Conservation (phyloP, 805 yeast genomes). For the Kuraishia hungarica region DNA sequence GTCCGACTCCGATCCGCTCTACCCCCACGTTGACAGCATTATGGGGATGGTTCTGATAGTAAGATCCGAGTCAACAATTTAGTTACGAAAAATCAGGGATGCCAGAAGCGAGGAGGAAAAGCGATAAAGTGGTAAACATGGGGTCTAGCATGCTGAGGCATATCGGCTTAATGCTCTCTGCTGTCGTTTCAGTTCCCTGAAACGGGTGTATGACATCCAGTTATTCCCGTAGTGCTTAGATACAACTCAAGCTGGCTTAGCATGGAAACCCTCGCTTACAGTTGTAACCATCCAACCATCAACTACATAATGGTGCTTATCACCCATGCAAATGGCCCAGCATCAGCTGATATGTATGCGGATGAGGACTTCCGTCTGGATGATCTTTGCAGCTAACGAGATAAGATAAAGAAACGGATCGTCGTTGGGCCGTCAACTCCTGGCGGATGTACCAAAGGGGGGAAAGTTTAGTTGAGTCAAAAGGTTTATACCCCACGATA, state of each 20-base stretch:
- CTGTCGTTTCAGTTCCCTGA: too few species aligned
- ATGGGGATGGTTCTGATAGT: neutral
- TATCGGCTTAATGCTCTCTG: too few species aligned
- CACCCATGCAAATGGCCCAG: neutral
- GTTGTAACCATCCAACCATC: neutral
- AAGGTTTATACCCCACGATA: too few species aligned
- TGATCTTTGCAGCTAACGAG: neutral
- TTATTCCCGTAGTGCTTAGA: neutral
- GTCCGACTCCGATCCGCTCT: too few species aligned
- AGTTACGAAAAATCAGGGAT: neutral
- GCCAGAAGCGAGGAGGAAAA: neutral
- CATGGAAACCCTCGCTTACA: neutral
- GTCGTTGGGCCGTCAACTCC: too few species aligned
- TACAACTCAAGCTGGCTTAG: neutral
- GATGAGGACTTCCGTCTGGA: neutral
- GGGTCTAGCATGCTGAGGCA: too few species aligned
- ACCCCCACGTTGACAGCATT: too few species aligned
- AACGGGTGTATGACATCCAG: neutral
- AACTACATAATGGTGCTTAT: neutral
- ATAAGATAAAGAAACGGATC: too few species aligned
- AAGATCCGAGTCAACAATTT: neutral
- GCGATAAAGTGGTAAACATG: neutral
- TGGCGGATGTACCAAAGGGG: too few species aligned
- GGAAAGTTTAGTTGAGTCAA: too few species aligned
- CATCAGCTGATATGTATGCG: neutral